Base-by-base conservation (phyloP, 1,284 basidiomycete species). In the Ceratobasidium sp. region DNA sequence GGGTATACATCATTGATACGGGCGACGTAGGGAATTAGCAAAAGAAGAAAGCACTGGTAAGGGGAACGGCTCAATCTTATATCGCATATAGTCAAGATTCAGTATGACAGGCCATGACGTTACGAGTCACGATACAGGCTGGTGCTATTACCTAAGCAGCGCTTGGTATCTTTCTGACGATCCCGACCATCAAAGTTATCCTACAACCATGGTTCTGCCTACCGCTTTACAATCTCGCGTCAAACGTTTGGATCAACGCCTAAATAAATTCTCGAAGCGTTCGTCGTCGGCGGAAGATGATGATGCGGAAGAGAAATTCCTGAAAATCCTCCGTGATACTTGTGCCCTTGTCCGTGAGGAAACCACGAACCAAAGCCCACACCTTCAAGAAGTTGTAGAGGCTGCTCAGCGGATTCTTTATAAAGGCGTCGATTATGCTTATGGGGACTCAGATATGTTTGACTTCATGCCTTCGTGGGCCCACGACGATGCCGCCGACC, bases 401-500 rank as follows among this genome's bases (percentile, higher is more conserved):
- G 50, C 61, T 15, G 48, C 61, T 10, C 44, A 65, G n/a, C 13
- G 9, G 2, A 56, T 75, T 15, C 48, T 64, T 10, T 38, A 48
- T 50, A n/a, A 52, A 10, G 71, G 46, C 4, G 50, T 75, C 62
- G 33, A 48, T 9, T 65, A 64, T 40, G 59, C 48, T 12, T 65
- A 75, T 54, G 48, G 61, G 20, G 62, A 44, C 0, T 48, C 42
- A 12, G 50, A 62, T 9, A 33, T 75, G 50, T 75, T 64, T 33
- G 61, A 75, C 52, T 65, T 75, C 23, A 62, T 75, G 61, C 71
- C 71, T 20, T 75, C 71, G 2, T 75, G 71, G 71, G 71, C 71
- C 23, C 71, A 75, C 38, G 38, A 75, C n/a, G 61, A 54, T 23
- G 33, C 26, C 13, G 33, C 17, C 12, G 62, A n/a, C 3, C 59